Evolutionary conservation across 176 grass and related monocot genomes (phyloP).

Genomic region (Carex scoparia): DNA sequence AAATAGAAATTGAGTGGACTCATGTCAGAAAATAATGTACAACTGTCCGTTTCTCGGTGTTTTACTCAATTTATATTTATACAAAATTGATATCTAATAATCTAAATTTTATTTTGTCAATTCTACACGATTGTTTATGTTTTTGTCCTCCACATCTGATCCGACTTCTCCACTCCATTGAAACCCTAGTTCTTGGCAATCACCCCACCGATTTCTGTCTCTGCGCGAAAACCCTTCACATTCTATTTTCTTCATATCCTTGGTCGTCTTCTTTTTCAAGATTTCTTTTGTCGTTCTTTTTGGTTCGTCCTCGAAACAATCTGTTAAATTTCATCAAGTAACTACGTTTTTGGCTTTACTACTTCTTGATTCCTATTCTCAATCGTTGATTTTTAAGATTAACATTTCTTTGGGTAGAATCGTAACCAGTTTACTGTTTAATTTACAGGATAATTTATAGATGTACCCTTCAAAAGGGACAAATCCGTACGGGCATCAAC

Average conservation of each 20-base stretch:
- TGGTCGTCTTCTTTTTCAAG: background rate
- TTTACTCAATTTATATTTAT: too few relatives aligned
- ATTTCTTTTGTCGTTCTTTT: background rate
- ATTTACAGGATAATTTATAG: background rate
- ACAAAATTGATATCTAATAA: too few relatives aligned
- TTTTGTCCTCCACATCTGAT: background rate
- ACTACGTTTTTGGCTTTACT: background rate
- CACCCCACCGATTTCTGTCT: background rate
- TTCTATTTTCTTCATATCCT: background rate
- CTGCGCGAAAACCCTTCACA: background rate
- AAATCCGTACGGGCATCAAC: constrained; percentile 67
- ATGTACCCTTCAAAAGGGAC: constrained; percentile 73
- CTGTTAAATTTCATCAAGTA: background rate
- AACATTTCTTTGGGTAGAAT: background rate
- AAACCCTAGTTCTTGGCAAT: constrained; percentile 22
- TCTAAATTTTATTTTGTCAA: background rate
- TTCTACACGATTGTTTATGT: background rate
- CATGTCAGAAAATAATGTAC: too few relatives aligned
- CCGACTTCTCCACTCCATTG: background rate
- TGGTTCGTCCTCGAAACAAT: background rate
- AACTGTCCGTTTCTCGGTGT: too few relatives aligned
- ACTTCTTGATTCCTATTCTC: background rate
- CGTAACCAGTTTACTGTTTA: background rate
- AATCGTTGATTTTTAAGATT: background rate
- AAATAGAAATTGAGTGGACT: too few relatives aligned